Conservation (phyloP, 2,329 filamentous ascomycete species). For the Parascedosporium putredinis region DNA sequence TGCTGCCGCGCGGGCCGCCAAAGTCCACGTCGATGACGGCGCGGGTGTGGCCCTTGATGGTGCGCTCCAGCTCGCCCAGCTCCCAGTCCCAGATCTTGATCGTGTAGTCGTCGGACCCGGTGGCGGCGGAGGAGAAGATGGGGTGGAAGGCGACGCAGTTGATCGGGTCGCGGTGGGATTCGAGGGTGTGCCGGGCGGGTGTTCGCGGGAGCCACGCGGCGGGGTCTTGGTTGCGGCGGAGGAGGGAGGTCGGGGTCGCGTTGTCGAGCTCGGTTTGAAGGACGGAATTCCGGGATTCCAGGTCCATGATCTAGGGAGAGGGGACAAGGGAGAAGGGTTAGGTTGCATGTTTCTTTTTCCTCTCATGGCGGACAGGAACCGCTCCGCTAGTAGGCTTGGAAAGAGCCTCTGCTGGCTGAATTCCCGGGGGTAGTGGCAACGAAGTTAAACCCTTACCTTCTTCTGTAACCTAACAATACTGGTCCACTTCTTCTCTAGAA, state of each 20-base stretch:
- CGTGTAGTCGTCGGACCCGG: slow-evolving; percentile 81
- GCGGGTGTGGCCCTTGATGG: slow-evolving; percentile 85
- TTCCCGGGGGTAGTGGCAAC: no score
- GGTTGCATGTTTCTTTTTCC: no score
- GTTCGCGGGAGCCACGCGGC: slow-evolving; percentile 75
- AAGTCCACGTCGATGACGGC: slow-evolving; percentile 83
- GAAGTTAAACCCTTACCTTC: slow-evolving; percentile 49
- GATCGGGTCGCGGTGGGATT: slow-evolving; percentile 72
- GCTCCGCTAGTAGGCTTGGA: no score
- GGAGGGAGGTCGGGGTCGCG: slow-evolving; percentile 65
- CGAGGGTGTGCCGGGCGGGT: slow-evolving; percentile 69
- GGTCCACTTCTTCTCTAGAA: slow-evolving; percentile 98
- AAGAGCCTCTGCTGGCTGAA: no score
- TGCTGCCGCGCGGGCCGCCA: slow-evolving; percentile 71
- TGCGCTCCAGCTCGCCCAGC: slow-evolving; percentile 78
- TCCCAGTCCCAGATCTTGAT: slow-evolving; percentile 99
- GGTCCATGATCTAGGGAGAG: slow-evolving; percentile 81
- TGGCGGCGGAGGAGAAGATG: slow-evolving; percentile 80
- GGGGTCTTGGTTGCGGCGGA: slow-evolving; percentile 74
- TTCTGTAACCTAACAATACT: slow-evolving; percentile 90
- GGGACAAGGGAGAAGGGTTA: no score
- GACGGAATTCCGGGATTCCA: slow-evolving; percentile 62
- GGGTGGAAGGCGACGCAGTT: slow-evolving; percentile 90
- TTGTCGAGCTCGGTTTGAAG: slow-evolving; percentile 79
- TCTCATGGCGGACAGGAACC: slow-evolving; percentile 4